These are phyloP conservation scores for Auriculariales sp. DNA, from an alignment of 768 basidiomycete species.

Conservation along the genomic window DNA sequence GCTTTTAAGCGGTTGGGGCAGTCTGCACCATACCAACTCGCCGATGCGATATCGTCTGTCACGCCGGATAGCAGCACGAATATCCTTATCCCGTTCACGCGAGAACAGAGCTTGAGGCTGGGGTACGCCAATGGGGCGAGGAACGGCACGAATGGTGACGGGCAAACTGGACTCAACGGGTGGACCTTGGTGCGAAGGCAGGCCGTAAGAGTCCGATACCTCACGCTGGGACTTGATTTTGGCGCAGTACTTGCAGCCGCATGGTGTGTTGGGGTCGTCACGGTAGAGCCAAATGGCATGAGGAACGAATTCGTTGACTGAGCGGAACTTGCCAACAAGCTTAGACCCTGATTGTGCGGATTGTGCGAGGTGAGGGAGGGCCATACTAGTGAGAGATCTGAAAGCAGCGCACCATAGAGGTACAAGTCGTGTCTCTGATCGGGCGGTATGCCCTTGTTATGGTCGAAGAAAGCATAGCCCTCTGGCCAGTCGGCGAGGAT, in stretches of 20 bases:
- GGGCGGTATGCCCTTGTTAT: slow-evolving; percentile 45
- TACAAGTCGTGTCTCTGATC: slow-evolving; percentile 63
- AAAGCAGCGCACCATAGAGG: slow-evolving; percentile 41
- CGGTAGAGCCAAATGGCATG: slow-evolving; percentile 69
- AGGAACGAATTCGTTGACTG: slow-evolving; percentile 72
- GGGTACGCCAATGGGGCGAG: slow-evolving; percentile 9
- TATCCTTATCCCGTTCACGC: slow-evolving; percentile 48
- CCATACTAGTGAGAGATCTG: not conserved
- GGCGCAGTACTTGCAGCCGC: slow-evolving; percentile 62
- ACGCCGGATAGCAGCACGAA: slow-evolving; percentile 40
- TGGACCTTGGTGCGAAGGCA: slow-evolving; percentile 12
- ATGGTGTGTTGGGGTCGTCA: slow-evolving; percentile 26
- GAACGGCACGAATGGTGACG: slow-evolving; percentile 6
- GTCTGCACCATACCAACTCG: slow-evolving; percentile 58
- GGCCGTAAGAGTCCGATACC: slow-evolving; percentile 47
- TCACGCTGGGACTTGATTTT: slow-evolving; percentile 47
- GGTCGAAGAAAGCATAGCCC: slow-evolving; percentile 59
- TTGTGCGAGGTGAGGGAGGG: not conserved
- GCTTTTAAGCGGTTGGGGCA: slow-evolving; percentile 33
- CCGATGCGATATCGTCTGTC: slow-evolving; percentile 51
- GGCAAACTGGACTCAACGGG: slow-evolving; percentile 3
- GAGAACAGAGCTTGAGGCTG: slow-evolving; percentile 34
- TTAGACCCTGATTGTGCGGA: slow-evolving; percentile 25
- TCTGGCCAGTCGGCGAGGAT: slow-evolving; percentile 50
- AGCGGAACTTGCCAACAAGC: slow-evolving; percentile 46